Conservation (phyloP, 2,329 filamentous ascomycete genomes). For the Magnaporthiopsis rhizophila region DNA sequence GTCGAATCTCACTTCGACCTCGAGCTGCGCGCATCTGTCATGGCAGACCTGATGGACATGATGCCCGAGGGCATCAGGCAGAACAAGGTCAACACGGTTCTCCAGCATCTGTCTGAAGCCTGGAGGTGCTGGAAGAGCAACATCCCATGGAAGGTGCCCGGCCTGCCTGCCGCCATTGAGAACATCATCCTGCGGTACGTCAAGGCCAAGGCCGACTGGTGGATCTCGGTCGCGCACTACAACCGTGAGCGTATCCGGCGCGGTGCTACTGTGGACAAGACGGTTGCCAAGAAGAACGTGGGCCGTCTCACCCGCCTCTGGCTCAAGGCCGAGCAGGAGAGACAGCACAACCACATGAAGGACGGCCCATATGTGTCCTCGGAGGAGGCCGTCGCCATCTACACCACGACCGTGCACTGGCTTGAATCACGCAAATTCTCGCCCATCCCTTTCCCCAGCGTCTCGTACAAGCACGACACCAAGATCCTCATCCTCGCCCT, state of each 20-base stretch:
- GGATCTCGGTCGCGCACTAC: constrained; percentile 98
- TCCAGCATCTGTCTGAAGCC: constrained; percentile 94
- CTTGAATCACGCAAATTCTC: constrained; percentile 97
- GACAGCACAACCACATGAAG: constrained; percentile 99
- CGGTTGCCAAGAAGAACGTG: constrained; percentile 97
- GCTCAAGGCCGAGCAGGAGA: constrained; percentile 96
- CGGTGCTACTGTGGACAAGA: constrained; percentile 97
- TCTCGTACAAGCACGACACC: constrained; percentile 98
- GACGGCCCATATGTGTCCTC: constrained; percentile 97
- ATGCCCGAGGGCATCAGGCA: constrained; percentile 99
- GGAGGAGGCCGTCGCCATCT: constrained; percentile 96
- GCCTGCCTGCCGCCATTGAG: constrained; percentile 91
- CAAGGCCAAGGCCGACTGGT: constrained; percentile 99
- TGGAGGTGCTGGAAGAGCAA: constrained; percentile 99
- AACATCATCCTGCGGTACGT: constrained; percentile 98
- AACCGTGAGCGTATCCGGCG: constrained; percentile 94
- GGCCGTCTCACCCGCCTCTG: constrained; percentile 89
- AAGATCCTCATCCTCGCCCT: constrained; percentile 96
- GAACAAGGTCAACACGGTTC: constrained; percentile 96
- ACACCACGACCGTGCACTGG: constrained; percentile 98
- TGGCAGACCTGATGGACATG: constrained; percentile 99
- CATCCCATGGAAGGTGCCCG: constrained; percentile 98
- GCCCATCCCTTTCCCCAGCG: constrained; percentile 95
- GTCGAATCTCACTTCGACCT: constrained; percentile 98
- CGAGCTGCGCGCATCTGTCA: constrained; percentile 93